Conservation (phyloP, 2,329 filamentous ascomycete species). For the Diplodia scrobiculata region DNA sequence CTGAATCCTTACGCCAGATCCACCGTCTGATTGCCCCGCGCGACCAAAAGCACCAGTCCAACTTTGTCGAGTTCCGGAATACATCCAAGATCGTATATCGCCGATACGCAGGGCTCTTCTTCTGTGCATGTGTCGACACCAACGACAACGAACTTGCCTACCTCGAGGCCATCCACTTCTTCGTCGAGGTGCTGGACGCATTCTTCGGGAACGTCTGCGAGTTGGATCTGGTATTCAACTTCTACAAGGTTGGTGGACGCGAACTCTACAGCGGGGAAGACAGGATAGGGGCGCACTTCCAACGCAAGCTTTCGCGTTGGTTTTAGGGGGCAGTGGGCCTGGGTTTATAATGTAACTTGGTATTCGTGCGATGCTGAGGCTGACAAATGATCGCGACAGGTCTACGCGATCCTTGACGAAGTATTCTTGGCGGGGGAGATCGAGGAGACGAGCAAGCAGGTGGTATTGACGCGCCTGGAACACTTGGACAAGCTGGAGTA, state of each 20-base stretch:
- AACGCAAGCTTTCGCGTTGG: not conserved
- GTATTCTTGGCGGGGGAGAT: slow-evolving; percentile 98
- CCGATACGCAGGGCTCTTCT: slow-evolving; percentile 96
- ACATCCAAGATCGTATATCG: slow-evolving; percentile 93
- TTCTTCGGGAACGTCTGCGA: slow-evolving; percentile 99
- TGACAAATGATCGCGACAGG: slow-evolving; percentile 51
- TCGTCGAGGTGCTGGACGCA: slow-evolving; percentile 95
- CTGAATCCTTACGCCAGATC: slow-evolving; percentile 59
- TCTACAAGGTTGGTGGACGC: slow-evolving; percentile 61
- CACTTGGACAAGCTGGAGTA: slow-evolving; percentile 95
- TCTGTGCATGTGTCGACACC: slow-evolving; percentile 98
- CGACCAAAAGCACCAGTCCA: slow-evolving; percentile 99
- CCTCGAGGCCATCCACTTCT: slow-evolving; percentile 97
- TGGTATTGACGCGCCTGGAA: slow-evolving; percentile 88
- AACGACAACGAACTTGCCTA: slow-evolving; percentile 98
- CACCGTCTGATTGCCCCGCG: slow-evolving; percentile 96
- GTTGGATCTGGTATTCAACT: slow-evolving; percentile 80
- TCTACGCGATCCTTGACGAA: slow-evolving; percentile 97
- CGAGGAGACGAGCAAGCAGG: slow-evolving; percentile 98
- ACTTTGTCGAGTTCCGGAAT: slow-evolving; percentile 94
- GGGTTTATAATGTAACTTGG: not conserved
- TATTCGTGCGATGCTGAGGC: slow-evolving; percentile 1
- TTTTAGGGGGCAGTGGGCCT: not conserved
- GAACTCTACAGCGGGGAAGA: not conserved
- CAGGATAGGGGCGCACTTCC: not conserved